These are phyloP conservation scores for Vararia minispora DNA, from an alignment of 768 basidiomycete species.

Conservation along the genomic window DNA sequence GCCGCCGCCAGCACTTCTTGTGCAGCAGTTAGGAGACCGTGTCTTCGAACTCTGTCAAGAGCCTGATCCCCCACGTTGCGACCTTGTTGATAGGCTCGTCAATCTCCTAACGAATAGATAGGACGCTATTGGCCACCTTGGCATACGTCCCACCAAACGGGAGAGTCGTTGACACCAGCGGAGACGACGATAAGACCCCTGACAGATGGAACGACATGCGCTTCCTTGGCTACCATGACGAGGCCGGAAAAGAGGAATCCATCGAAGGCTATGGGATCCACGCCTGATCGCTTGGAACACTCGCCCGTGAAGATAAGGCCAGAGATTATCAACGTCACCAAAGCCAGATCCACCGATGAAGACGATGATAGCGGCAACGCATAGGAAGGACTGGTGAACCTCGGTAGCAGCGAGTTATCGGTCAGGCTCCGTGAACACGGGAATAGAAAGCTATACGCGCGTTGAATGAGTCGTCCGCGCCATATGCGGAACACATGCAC, in stretches of 20 bases:
- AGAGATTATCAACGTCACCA: slow-evolving; percentile 85
- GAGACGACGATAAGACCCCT: slow-evolving; percentile 94
- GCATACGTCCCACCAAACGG: slow-evolving; percentile 90
- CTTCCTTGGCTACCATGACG: slow-evolving; percentile 97
- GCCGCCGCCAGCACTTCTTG: slow-evolving; percentile 86
- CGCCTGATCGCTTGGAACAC: slow-evolving; percentile 74
- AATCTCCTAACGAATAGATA: slow-evolving; percentile 92
- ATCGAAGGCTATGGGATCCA: slow-evolving; percentile 95
- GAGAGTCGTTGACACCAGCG: slow-evolving; percentile 71
- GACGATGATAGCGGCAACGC: slow-evolving; percentile 84
- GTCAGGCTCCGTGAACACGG: slow-evolving; percentile 65
- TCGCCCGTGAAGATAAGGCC: slow-evolving; percentile 94
- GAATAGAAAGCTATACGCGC: slow-evolving; percentile 57
- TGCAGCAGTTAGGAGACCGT: slow-evolving; percentile 89
- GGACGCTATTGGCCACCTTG: slow-evolving; percentile 87
- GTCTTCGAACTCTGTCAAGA: slow-evolving; percentile 98
- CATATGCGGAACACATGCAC: slow-evolving; percentile 10
- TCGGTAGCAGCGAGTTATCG: slow-evolving; percentile 91
- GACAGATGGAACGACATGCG: slow-evolving; percentile 84
- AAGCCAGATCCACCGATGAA: slow-evolving; percentile 93
- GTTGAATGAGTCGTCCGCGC: slow-evolving; percentile 5
- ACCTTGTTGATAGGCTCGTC: slow-evolving; percentile 99
- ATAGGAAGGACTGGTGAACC: slow-evolving; percentile 88
- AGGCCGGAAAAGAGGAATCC: slow-evolving; percentile 92
- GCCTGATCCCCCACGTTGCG: slow-evolving; percentile 88